phyloP scores from a whole-genome alignment of 345 rosid genomes.

The Viola odorata region DNA sequence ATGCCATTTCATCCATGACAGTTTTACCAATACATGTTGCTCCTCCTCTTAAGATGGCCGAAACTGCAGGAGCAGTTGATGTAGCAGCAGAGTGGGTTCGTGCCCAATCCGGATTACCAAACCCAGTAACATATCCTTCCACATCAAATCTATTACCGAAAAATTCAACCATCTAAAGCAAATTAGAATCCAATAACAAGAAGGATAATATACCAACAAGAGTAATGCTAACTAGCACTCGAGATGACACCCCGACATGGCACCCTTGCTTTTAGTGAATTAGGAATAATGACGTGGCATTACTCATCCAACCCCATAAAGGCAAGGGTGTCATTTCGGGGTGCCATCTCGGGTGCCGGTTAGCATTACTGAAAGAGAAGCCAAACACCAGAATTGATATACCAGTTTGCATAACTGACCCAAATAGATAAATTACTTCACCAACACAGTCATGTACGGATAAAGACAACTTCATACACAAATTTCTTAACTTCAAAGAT shows the following conservation, averaged over 20 bases:
- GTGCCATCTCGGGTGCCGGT: too few relatives aligned
- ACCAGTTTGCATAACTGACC: not conserved
- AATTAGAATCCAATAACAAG: not conserved
- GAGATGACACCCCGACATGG: too few relatives aligned
- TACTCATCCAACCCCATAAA: too few relatives aligned
- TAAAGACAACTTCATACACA: too few relatives aligned
- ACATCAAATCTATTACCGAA: conserved; percentile 60
- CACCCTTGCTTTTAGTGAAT: too few relatives aligned
- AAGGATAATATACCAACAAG: too few relatives aligned
- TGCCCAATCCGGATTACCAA: conserved; percentile 94
- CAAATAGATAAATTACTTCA: too few relatives aligned
- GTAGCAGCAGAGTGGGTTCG: conserved; percentile 67
- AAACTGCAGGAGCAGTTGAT: conserved; percentile 64
- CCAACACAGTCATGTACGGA: too few relatives aligned
- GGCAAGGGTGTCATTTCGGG: too few relatives aligned
- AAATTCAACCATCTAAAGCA: not conserved
- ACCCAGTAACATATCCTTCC: conserved; percentile 73
- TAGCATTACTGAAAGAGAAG: not conserved
- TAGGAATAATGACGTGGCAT: too few relatives aligned
- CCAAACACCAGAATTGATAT: not conserved
- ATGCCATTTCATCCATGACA: conserved; percentile 95
- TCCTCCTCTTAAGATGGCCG: conserved; percentile 57
- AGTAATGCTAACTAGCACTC: too few relatives aligned
- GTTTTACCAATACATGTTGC: conserved; percentile 68
- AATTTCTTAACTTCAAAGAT: too few relatives aligned